A percentile compares a stretch with the other conserved stretches of the same genome.
Evolutionary conservation across 352 stramenopile species (phyloP).

Genomic region (Globisporangium uncinulatum): DNA sequence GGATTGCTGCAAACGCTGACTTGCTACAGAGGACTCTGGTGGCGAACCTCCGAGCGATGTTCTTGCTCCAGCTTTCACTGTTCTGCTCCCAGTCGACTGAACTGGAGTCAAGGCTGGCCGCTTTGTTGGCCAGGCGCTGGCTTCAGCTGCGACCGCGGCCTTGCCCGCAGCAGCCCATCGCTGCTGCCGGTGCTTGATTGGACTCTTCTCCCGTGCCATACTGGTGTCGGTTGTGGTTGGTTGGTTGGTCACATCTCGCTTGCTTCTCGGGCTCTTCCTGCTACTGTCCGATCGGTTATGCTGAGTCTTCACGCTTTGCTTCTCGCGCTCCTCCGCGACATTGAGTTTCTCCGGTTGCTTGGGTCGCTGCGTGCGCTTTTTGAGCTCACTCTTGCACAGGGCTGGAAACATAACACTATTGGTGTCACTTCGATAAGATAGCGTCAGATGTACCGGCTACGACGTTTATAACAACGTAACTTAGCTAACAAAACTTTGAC

Average conservation of each 20-base stretch:
- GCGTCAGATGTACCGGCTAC: too few species aligned
- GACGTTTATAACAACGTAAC: too few species aligned
- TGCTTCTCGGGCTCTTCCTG: conserved; percentile 6
- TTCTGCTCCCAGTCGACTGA: not conserved
- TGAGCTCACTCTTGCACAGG: not conserved
- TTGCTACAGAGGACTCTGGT: not conserved
- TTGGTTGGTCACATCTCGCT: not conserved
- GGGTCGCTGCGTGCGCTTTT: conserved; percentile 8
- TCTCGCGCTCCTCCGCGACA: conserved; percentile 23
- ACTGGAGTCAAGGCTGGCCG: conserved; percentile 6
- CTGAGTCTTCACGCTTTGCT: conserved; percentile 5
- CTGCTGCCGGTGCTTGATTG: conserved; percentile 7
- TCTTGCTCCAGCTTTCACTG: not conserved
- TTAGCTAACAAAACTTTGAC: too few species aligned
- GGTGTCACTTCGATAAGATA: too few species aligned
- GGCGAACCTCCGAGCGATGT: not conserved
- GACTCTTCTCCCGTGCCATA: conserved; percentile 3
- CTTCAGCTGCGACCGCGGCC: conserved; percentile 1
- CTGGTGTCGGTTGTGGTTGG: not conserved
- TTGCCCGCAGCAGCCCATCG: not conserved
- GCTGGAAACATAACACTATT: too few species aligned
- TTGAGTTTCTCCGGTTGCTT: conserved; percentile 22
- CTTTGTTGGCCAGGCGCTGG: conserved; percentile 1
- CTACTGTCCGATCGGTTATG: not conserved
- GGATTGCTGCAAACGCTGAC: not conserved